Base-by-base conservation (phyloP, 106 monocot species). In the Apostasia shenzhenica region DNA sequence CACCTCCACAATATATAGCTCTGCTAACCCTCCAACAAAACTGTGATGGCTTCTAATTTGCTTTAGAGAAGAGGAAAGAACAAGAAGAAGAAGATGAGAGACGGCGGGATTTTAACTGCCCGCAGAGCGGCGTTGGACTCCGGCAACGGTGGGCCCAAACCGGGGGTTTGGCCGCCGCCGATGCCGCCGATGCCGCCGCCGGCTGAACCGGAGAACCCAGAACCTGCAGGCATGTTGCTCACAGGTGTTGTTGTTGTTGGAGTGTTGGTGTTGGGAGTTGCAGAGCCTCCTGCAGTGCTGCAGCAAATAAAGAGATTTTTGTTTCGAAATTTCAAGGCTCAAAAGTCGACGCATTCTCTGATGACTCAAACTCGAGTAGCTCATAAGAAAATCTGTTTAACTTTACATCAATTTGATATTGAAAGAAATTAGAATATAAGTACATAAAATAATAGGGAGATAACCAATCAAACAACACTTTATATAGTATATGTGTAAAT, bases 251-350 rank as follows among this genome's bases (percentile, higher is more conserved):
- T 59, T 6, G 59, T 38, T 1, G 55, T 3, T 1, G 55, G 12
- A 14, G 55, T 56, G 14, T 56, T 56, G 14, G 14, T 41, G 40
- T 59, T 59, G 7, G 37, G 59, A 41, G 55, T 56, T 56, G 55
- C 4, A 8, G 59, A 59, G 40, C 59, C 59, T 38, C 59, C 59
- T 7, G 59, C 59, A 59, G 59, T 59, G 39, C 59, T 59, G 59
- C 59, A 59, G 40, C 37, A 59, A 39, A 8, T 39, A 59, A 41
- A 26, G 26, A 26, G 26, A 26, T 26, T 26, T 26, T 26, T 26
- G 26, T 26, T 26, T 26, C 26, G 26, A 26, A 26, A 26, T 26
- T 26, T 26, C 26, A 26, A 26, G 26, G 26, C 26, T 26, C 26
- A 26, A 26, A 26, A 26, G 26, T 26, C 26, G 26, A 26, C 26